phyloP scores from a whole-genome alignment of 371 early-diverging fungal genomes.

The Chytridiales sp. region DNA sequence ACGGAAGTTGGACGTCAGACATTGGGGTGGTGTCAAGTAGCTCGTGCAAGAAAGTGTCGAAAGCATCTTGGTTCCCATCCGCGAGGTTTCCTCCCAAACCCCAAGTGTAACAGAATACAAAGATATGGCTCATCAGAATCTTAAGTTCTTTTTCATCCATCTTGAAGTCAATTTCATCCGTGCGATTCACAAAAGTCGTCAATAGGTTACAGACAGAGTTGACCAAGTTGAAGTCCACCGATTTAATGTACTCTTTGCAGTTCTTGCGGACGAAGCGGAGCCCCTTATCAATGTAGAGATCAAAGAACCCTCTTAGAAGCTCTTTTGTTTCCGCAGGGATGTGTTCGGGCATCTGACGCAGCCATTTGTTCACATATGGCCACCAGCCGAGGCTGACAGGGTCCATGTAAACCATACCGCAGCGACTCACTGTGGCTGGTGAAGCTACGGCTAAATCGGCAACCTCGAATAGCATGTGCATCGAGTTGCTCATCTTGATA shows the following conservation, averaged over 20 bases:
- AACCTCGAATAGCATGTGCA: constrained; percentile 57
- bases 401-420: constrained; percentile 59
- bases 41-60: constrained; percentile 48
- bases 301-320: constrained; percentile 31
- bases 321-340: constrained; percentile 33
- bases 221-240: constrained; percentile 47
- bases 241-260: constrained; percentile 46
- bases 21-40: constrained; percentile 37
- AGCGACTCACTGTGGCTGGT: constrained; percentile 53
- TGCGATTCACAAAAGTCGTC: constrained; percentile 33
- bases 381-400: constrained; percentile 49
- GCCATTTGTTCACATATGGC: constrained; percentile 47
- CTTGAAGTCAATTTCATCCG: constrained; percentile 38
- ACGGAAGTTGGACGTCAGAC: constrained; percentile 39
- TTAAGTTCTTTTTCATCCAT: constrained; percentile 30
- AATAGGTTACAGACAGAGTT: constrained; percentile 41
- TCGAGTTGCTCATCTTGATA: constrained; percentile 47
- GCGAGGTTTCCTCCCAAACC: constrained; percentile 49
- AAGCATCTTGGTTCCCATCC: constrained; percentile 47
- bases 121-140: constrained; percentile 39
- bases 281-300: constrained; percentile 37
- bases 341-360: constrained; percentile 29
- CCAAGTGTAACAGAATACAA: constrained; percentile 48
- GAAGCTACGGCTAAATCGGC: constrained; percentile 56
- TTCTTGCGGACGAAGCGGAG: constrained; percentile 41